Conservation (phyloP, 2,329 filamentous ascomycete species). For the Fusarium sp. region DNA sequence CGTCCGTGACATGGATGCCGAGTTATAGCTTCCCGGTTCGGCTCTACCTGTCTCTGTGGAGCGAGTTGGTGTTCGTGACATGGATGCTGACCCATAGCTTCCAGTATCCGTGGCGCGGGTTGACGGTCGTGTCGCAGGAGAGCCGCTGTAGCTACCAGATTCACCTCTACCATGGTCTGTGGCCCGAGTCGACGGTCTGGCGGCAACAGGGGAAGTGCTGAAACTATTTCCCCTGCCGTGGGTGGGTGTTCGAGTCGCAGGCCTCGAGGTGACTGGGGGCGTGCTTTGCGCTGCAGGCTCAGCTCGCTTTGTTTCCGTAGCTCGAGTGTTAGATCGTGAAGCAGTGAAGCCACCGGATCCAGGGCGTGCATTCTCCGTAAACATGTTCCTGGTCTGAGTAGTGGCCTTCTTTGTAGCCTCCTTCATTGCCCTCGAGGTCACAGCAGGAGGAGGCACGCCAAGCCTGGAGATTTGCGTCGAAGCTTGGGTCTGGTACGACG, state of each 20-base stretch:
- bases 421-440: constrained; percentile 95
- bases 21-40: constrained; percentile 46
- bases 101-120: constrained; percentile 45
- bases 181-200: constrained; percentile 25
- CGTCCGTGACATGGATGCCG: constrained; percentile 40
- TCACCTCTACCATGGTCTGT: constrained; percentile 35
- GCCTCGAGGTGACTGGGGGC: constrained; percentile 9
- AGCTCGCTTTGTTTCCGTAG: constrained; percentile 31
- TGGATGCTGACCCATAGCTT: constrained; percentile 39
- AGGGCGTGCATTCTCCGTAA: constrained; percentile 59
- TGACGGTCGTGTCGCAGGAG: constrained; percentile 54
- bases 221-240: constrained; percentile 26
- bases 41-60: constrained; percentile 27
- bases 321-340: constrained; percentile 36
- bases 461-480: constrained; percentile 79
- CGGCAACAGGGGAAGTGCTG: constrained; percentile 52
- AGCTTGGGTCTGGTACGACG: constrained; percentile 76
- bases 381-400: constrained; percentile 84
- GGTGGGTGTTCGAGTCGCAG: constrained; percentile 1
- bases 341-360: constrained; percentile 44
- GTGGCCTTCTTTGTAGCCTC: constrained; percentile 92
- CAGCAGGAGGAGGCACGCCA: constrained; percentile 89
- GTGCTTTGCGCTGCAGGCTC: constrained; percentile 30
- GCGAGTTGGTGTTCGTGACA: constrained; percentile 38
- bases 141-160: constrained; percentile 40